Evolutionary conservation across 306 rosid genomes (phyloP), one percentile per base, ranked within the genome.

Genomic region (Cicer yamashitae): DNA sequence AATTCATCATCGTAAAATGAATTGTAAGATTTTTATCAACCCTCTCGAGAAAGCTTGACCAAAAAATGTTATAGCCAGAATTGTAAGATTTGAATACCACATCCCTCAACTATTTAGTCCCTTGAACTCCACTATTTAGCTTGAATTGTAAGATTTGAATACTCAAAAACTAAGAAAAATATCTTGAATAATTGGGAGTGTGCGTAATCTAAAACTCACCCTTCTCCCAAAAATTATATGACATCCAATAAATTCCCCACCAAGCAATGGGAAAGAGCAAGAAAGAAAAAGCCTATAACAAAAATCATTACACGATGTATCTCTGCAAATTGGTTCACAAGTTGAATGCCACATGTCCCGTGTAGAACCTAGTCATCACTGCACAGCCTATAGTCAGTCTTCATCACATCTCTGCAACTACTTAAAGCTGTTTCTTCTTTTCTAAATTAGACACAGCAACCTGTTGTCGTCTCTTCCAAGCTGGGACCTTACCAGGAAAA

Each of bases 401-500:
- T 22, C 25, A 52, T 43, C 41, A 65, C 30, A 8, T 71, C 57
- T 41, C 37, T 58, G 54, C 34, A 78, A 74, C 67, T 56, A 82
- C 74, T 88, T 79, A 92, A 40, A 84, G 80, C 14, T 82, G 79
- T 82, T 94, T 93, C 86, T 89, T 93, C 90, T 83, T 88, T 48
- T 89, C 96, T 62, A 89, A 72, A 74, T 79, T 84, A 59, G 89
- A 84, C 34, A 88, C 89, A n/a, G 90, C 93, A 10, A 62, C 12
- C 10, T 88, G 82, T 82, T 94, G 99, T 37, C 92, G 87, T 84
- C 82, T 92, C 90, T 85, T 89, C 99, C 99, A 92, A 13, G 88
- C 85, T 0, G 99, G 98, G 72, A 96, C 83, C 82, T 86, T 92
- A 44, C 97, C 99, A 0, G 99, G 99, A 85, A 92, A 96, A 38